These are phyloP conservation scores for Fusarium sp. DNA, from an alignment of 2,329 filamentous ascomycete genomes.

Conservation along the genomic window DNA sequence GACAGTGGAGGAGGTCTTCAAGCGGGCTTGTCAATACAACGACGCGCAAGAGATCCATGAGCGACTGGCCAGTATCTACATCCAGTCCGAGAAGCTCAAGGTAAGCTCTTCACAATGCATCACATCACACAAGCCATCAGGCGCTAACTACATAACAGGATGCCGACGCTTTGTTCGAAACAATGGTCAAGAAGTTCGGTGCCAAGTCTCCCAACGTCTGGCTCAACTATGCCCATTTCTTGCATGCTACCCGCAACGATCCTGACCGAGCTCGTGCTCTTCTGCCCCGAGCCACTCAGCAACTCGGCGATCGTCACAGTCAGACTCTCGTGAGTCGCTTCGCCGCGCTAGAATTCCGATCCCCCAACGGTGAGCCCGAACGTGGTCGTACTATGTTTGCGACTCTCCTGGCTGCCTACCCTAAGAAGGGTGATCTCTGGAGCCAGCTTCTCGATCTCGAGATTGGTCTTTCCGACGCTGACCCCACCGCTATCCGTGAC, in stretches of 20 bases:
- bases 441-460: conserved; percentile 91
- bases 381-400: conserved; percentile 95
- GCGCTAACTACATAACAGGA: conserved; percentile 65
- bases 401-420: conserved; percentile 82
- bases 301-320: conserved; percentile 73
- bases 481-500: conserved; percentile 68
- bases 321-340: conserved; percentile 83
- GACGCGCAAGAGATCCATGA: conserved; percentile 90
- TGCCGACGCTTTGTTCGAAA: conserved; percentile 88
- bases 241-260: conserved; percentile 77
- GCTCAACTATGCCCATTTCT: conserved; percentile 94
- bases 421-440: conserved; percentile 93
- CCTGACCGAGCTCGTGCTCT: conserved; percentile 81
- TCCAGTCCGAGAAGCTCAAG: conserved; percentile 85
- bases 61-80: conserved; percentile 91
- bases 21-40: conserved; percentile 92
- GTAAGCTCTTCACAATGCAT: conserved; percentile 60
- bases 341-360: conserved; percentile 90
- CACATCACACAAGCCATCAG: not conserved
- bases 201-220: conserved; percentile 82
- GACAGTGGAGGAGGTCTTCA: conserved; percentile 85
- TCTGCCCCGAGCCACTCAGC: conserved; percentile 84
- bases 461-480: conserved; percentile 67
- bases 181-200: conserved; percentile 88
- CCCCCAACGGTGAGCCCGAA: conserved; percentile 82